Evolutionary conservation across 495 filamentous ascomycete species (phyloP).

Genomic region (Bryoglossum gracile): DNA sequence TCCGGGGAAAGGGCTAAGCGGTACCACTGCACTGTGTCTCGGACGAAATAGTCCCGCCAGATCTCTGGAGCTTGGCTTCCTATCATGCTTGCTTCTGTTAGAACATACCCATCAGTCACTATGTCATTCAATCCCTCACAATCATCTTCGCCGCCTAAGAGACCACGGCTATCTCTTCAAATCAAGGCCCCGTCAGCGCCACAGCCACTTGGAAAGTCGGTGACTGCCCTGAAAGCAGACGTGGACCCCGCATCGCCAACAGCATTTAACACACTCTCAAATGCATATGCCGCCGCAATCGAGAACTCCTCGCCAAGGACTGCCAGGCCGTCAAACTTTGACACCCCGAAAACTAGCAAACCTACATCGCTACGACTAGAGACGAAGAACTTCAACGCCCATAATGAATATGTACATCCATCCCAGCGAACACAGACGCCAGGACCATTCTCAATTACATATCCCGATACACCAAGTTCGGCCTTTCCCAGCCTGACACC

Average conservation of each 20-base stretch:
- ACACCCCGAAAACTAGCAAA: constrained; percentile 30
- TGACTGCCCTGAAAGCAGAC: constrained; percentile 47
- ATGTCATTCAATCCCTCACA: constrained; percentile 30
- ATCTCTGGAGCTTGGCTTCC: constrained; percentile 12
- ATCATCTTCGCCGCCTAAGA: constrained; percentile 40
- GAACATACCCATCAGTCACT: constrained; percentile 18
- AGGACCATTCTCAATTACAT: constrained; percentile 24
- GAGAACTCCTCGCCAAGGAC: constrained; percentile 53
- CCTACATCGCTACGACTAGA: constrained; percentile 39
- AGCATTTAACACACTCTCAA: constrained; percentile 73
- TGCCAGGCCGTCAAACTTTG: constrained; percentile 21
- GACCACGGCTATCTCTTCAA: constrained; percentile 77
- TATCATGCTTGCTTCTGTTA: constrained; percentile 25
- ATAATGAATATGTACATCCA: constrained; percentile 14
- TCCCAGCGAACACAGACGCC: constrained; percentile 32
- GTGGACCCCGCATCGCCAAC: constrained; percentile 66
- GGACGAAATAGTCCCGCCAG: constrained; percentile 2
- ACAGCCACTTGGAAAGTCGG: constrained; percentile 45
- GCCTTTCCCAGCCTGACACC: constrained; percentile 16
- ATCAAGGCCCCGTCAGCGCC: constrained; percentile 42
- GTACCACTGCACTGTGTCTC: background rate
- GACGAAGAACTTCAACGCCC: constrained; percentile 28
- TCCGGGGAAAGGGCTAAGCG: background rate
- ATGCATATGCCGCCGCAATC: constrained; percentile 64
- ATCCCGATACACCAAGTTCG: constrained; percentile 25